These are phyloP conservation scores for Talaromyces piceae DNA, from an alignment of 2,329 filamentous ascomycete species.

Conservation along the genomic window DNA sequence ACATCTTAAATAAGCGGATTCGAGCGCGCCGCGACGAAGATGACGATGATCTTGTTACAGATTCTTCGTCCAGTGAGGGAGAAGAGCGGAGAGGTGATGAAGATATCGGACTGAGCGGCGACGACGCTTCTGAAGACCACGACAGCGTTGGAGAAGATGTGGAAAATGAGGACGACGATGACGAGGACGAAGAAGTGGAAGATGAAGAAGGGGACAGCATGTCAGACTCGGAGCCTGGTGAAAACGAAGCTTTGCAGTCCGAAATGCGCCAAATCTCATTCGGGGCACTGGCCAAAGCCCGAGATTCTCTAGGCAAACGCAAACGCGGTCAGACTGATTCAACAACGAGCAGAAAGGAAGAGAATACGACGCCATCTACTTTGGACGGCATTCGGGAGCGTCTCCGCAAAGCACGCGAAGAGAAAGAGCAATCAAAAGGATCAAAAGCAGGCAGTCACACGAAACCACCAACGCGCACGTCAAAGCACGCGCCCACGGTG, in stretches of 20 bases:
- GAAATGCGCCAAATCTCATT: slow-evolving; percentile 65
- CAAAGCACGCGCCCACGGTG: slow-evolving; percentile 83
- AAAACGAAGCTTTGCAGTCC: slow-evolving; percentile 28
- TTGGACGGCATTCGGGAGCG: slow-evolving; percentile 32
- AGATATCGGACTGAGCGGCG: slow-evolving; percentile 12
- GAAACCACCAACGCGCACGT: slow-evolving; percentile 43
- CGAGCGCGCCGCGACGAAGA: slow-evolving; percentile 34
- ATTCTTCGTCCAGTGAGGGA: slow-evolving; percentile 16
- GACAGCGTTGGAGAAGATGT: too few relatives aligned
- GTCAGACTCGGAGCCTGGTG: slow-evolving; percentile 17
- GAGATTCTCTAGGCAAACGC: slow-evolving; percentile 46
- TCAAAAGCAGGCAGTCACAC: neutral
- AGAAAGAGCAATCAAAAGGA: slow-evolving; percentile 21
- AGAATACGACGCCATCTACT: slow-evolving; percentile 20
- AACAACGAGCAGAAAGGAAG: slow-evolving; percentile 10
- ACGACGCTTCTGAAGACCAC: slow-evolving; percentile 15
- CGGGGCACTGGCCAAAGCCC: slow-evolving; percentile 80
- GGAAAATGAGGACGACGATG: slow-evolving; percentile 32
- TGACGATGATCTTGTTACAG: slow-evolving; percentile 31
- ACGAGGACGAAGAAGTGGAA: slow-evolving; percentile 31
- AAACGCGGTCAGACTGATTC: slow-evolving; percentile 19
- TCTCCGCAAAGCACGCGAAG: slow-evolving; percentile 37
- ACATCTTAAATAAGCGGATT: slow-evolving; percentile 36
- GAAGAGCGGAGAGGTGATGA: slow-evolving; percentile 4
- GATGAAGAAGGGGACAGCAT: slow-evolving; percentile 12